phyloP scores from a whole-genome alignment of 169 alveolate genomes.

The Pseudocohnilembus persalinus region DNA sequence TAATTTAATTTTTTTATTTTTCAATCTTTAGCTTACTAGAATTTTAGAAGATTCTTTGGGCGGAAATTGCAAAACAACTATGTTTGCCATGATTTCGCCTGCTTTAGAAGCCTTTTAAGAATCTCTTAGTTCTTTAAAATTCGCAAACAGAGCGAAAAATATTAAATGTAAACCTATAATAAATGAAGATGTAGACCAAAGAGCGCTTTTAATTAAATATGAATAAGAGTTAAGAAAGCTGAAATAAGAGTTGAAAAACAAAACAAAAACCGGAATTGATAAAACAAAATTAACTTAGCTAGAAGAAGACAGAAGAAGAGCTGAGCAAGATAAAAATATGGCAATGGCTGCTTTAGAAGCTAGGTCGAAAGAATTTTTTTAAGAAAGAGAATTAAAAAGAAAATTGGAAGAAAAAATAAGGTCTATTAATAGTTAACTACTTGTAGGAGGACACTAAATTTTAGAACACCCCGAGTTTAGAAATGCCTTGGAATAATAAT shows the following conservation, averaged over 20 bases:
- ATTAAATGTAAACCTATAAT: conserved; percentile 79
- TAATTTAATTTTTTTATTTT: background rate
- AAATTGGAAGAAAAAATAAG: conserved; percentile 79
- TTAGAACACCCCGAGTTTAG: conserved; percentile 85
- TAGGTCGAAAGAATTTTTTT: conserved; percentile 71
- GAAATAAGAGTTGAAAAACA: conserved; percentile 70
- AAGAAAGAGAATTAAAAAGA: conserved; percentile 84
- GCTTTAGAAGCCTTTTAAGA: conserved; percentile 88
- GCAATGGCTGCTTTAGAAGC: conserved; percentile 83
- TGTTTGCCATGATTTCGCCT: conserved; percentile 88
- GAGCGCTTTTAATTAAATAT: conserved; percentile 81
- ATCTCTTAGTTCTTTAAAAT: conserved; percentile 84
- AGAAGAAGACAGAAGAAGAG: conserved; percentile 79
- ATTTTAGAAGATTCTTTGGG: conserved; percentile 85
- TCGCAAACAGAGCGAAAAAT: conserved; percentile 91
- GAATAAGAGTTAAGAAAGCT: conserved; percentile 82
- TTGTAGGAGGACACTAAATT: conserved; percentile 82
- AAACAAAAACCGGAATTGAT: conserved; percentile 53
- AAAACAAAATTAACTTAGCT: conserved; percentile 63
- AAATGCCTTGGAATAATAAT: conserved; percentile 80
- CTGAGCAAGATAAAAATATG: conserved; percentile 81
- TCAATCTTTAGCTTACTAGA: conserved; percentile 71
- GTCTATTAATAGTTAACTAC: conserved; percentile 80
- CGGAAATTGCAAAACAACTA: conserved; percentile 89
- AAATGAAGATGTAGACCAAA: conserved; percentile 81